These are phyloP conservation scores for Corylus avellana DNA, from an alignment of 306 rosid species.

Conservation along the genomic window DNA sequence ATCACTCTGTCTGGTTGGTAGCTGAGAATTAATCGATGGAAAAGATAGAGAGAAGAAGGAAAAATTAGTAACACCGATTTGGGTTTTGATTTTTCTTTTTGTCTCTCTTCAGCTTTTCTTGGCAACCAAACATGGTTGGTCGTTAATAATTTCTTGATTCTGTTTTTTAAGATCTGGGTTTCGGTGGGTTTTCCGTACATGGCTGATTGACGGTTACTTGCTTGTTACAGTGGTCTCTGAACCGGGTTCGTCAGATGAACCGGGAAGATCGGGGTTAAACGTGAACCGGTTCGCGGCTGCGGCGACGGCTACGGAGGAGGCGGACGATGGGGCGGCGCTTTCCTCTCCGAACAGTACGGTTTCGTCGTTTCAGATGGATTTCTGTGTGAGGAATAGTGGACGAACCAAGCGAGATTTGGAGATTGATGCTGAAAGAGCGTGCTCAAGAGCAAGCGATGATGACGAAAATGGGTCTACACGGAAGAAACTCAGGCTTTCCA, in stretches of 20 bases:
- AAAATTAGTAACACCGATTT: neutral
- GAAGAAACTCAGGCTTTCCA: slow-evolving; percentile 91
- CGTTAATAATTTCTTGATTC: neutral
- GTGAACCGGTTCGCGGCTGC: slow-evolving; percentile 52
- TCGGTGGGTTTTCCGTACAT: neutral
- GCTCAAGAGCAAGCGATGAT: slow-evolving; percentile 77
- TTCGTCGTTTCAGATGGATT: slow-evolving; percentile 76
- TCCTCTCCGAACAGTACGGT: slow-evolving; percentile 82
- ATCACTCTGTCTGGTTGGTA: neutral
- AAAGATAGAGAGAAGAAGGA: neutral
- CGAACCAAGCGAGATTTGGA: slow-evolving; percentile 60
- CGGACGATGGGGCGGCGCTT: slow-evolving; percentile 50
- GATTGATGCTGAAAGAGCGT: slow-evolving; percentile 51
- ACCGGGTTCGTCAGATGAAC: slow-evolving; percentile 43
- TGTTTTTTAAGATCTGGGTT: neutral
- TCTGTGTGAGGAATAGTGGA: slow-evolving; percentile 35
- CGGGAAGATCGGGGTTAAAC: slow-evolving; percentile 46
- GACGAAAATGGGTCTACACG: slow-evolving; percentile 78
- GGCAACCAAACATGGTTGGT: neutral
- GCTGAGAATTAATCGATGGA: neutral
- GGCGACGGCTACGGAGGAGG: slow-evolving; percentile 47
- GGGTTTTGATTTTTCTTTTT: neutral
- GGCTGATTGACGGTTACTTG: neutral
- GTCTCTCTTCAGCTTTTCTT: neutral
- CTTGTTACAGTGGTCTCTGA: slow-evolving; percentile 50